These are phyloP conservation scores for Aspergillus sp. DNA, from an alignment of 2,329 filamentous ascomycete species.

Conservation along the genomic window DNA sequence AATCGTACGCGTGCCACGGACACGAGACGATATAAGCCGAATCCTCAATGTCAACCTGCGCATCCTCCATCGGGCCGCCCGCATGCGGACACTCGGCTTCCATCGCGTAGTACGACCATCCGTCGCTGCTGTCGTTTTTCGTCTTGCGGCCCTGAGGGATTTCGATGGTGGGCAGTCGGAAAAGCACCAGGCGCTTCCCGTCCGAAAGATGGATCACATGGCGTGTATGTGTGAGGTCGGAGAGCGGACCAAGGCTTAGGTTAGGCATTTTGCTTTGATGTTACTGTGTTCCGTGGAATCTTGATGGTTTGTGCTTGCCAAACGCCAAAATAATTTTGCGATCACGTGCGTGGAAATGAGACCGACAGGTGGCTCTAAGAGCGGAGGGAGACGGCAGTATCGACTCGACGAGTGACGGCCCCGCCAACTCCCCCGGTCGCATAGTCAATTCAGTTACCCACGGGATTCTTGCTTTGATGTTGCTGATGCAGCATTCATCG, in stretches of 20 bases:
- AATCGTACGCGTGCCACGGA: constrained; percentile 56
- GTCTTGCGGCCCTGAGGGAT: constrained; percentile 25
- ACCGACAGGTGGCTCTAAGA: not conserved
- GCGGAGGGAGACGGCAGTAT: not conserved
- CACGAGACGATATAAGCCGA: constrained; percentile 54
- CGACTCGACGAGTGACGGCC: no score
- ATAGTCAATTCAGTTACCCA: not conserved
- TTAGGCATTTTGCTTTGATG: constrained; percentile 19
- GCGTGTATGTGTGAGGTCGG: constrained; percentile 44
- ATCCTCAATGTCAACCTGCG: constrained; percentile 54
- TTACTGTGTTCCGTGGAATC: not conserved
- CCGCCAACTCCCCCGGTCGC: not conserved
- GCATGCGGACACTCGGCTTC: constrained; percentile 55
- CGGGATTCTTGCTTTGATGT: not conserved
- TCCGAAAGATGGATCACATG: constrained; percentile 51
- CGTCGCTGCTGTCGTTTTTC: constrained; percentile 41
- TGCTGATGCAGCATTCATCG: not conserved
- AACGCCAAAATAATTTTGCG: not conserved
- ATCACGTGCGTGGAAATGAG: not conserved
- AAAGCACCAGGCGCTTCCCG: constrained; percentile 52
- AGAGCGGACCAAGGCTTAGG: constrained; percentile 35
- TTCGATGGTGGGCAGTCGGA: constrained; percentile 50
- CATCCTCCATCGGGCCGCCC: constrained; percentile 52
- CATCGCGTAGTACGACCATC: constrained; percentile 55
- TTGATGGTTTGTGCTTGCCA: not conserved